phyloP scores from a whole-genome alignment of 352 stramenopile genomes.

The Phytophthora pseudosyringae region DNA sequence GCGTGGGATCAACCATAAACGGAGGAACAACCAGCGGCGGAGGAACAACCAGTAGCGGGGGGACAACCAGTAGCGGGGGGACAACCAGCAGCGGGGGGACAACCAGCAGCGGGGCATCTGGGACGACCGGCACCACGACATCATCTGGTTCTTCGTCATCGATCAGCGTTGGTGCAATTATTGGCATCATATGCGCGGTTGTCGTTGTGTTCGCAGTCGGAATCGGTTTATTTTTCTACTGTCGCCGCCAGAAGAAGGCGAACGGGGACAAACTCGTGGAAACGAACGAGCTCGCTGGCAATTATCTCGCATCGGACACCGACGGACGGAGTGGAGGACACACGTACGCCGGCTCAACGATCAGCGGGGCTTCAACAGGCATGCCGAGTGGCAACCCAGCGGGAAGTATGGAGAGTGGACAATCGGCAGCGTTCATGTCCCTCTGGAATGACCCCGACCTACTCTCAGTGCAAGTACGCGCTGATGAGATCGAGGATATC shows the following conservation, averaged over 20 bases:
- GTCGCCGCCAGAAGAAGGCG: neutral
- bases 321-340: neutral
- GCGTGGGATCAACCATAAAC: too few relatives aligned
- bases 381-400: neutral
- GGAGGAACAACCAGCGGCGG: too few relatives aligned
- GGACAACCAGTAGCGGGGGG: neutral
- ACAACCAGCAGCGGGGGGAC: too few relatives aligned
- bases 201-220: neutral
- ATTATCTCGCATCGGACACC: neutral
- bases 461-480: slow-evolving; percentile 32
- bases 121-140: neutral
- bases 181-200: neutral
- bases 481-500: slow-evolving; percentile 39
- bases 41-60: too few relatives aligned
- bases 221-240: slow-evolving; percentile 3
- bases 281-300: neutral
- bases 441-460: slow-evolving; percentile 40
- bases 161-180: neutral
- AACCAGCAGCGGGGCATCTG: neutral
- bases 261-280: neutral
- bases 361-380: neutral
- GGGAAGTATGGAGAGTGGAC: neutral
- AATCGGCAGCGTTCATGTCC: slow-evolving; percentile 24
- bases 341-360: neutral
- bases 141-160: neutral